phyloP scores from a whole-genome alignment of 495 filamentous ascomycete genomes.

The Penicillium pulvis region DNA sequence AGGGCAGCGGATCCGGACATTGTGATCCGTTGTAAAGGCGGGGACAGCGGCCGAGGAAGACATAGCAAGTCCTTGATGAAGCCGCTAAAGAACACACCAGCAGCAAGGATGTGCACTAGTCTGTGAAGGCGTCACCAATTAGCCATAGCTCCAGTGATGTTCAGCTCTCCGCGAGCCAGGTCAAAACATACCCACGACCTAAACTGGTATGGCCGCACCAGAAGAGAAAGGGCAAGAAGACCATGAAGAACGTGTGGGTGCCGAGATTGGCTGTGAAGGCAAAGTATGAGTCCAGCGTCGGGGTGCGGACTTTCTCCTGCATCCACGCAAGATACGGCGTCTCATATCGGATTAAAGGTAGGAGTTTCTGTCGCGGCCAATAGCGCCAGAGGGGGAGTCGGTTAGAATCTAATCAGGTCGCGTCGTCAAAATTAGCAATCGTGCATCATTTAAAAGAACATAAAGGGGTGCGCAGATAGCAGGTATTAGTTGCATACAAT shows the following conservation, averaged over 20 bases:
- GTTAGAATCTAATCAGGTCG: slow-evolving; percentile 66
- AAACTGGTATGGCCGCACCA: slow-evolving; percentile 87
- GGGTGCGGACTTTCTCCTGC: slow-evolving; percentile 76
- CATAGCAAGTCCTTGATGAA: slow-evolving; percentile 94
- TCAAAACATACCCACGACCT: slow-evolving; percentile 71
- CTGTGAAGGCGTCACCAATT: slow-evolving; percentile 43
- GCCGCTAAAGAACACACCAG: slow-evolving; percentile 90
- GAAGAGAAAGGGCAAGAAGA: slow-evolving; percentile 87
- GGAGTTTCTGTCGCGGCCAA: slow-evolving; percentile 71
- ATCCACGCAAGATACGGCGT: slow-evolving; percentile 88
- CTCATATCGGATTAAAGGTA: slow-evolving; percentile 91
- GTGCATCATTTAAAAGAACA: background rate
- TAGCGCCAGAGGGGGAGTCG: slow-evolving; percentile 90
- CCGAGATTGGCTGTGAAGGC: slow-evolving; percentile 95
- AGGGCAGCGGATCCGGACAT: slow-evolving; percentile 94
- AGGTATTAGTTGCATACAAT: slow-evolving; percentile 59
- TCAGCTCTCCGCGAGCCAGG: background rate
- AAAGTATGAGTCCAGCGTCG: slow-evolving; percentile 90
- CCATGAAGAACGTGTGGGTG: slow-evolving; percentile 98
- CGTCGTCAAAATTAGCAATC: slow-evolving; percentile 7
- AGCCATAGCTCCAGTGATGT: background rate
- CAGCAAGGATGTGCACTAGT: slow-evolving; percentile 83
- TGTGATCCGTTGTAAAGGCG: slow-evolving; percentile 89
- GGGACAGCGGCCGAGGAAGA: slow-evolving; percentile 90
- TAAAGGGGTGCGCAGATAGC: background rate